Evolutionary conservation across 768 basidiomycete genomes (phyloP).

Genomic region (Boletus vinaceobasis): DNA sequence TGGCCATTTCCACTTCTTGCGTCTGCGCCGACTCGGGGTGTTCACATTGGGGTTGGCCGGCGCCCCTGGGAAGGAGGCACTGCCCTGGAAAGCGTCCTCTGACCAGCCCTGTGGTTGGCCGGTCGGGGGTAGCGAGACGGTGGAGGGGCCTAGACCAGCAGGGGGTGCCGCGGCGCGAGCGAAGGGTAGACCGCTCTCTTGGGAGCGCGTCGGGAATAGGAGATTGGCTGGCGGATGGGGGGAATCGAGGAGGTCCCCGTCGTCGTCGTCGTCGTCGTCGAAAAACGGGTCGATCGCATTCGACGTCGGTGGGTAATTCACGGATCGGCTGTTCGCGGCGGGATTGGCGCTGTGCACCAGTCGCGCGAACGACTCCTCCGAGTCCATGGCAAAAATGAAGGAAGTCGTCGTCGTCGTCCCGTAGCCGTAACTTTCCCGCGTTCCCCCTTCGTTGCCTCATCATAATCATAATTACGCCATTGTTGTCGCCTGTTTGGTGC

Average conservation of each 20-base stretch:
- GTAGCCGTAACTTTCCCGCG: neutral
- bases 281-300: slow-evolving; percentile 70
- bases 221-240: neutral
- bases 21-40: slow-evolving; percentile 6
- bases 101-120: slow-evolving; percentile 68
- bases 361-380: slow-evolving; percentile 28
- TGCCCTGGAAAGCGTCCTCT: slow-evolving; percentile 52
- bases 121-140: slow-evolving; percentile 35
- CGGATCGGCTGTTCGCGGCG: slow-evolving; percentile 13
- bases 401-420: slow-evolving; percentile 2
- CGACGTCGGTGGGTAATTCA: slow-evolving; percentile 53
- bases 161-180: slow-evolving; percentile 56
- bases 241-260: slow-evolving; percentile 24
- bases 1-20: slow-evolving; percentile 70
- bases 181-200: slow-evolving; percentile 54
- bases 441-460: slow-evolving; percentile 8
- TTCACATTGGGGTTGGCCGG: slow-evolving; percentile 5
- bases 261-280: slow-evolving; percentile 75
- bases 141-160: slow-evolving; percentile 53
- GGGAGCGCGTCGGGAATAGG: slow-evolving; percentile 37
- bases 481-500: slow-evolving; percentile 14
- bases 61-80: slow-evolving; percentile 38
- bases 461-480: neutral
- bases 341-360: slow-evolving; percentile 28
- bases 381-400: slow-evolving; percentile 13